Evolutionary conservation across 768 basidiomycete species (phyloP).

Genomic region (Galerina marginata): DNA sequence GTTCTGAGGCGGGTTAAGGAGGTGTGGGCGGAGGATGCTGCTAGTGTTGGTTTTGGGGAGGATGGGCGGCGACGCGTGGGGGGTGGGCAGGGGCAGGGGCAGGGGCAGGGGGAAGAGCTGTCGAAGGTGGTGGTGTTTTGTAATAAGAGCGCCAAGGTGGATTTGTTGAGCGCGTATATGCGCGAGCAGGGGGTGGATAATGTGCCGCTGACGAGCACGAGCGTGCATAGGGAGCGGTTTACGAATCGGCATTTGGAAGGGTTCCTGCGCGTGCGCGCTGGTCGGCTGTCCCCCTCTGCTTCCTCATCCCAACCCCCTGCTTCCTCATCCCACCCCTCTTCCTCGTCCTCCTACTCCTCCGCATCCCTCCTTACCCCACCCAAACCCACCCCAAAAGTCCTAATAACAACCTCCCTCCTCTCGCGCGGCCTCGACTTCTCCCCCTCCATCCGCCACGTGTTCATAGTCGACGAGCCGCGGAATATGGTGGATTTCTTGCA

Average conservation of each 20-base stretch:
- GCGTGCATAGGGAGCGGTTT: conserved; percentile 63
- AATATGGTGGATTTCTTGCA: conserved; percentile 94
- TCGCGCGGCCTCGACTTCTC: conserved; percentile 91
- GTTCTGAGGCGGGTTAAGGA: conserved; percentile 74
- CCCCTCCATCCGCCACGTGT: conserved; percentile 77
- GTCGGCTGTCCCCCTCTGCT: conserved; percentile 11
- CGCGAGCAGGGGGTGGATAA: conserved; percentile 64
- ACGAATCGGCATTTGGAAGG: conserved; percentile 78
- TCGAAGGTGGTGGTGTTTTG: conserved; percentile 85
- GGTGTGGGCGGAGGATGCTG: conserved; percentile 76
- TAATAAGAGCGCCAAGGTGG: conserved; percentile 75
- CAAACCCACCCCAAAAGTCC: conserved; percentile 51
- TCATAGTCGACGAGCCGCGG: conserved; percentile 86
- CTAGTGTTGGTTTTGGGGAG: not conserved
- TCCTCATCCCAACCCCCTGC: conserved; percentile 21
- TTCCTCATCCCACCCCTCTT: conserved; percentile 19
- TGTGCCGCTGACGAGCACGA: conserved; percentile 68
- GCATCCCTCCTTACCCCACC: not conserved
- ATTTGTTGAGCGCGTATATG: conserved; percentile 63
- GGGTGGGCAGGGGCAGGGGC: not conserved
- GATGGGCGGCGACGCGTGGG: not conserved
- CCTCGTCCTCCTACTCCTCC: conserved; percentile 39
- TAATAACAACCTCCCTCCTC: conserved; percentile 90
- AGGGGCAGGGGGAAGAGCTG: conserved; percentile 35
- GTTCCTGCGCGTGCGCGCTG: conserved; percentile 51